Evolutionary conservation across 148 eudicot species (phyloP).

Genomic region (Fagopyrum tataricum): DNA sequence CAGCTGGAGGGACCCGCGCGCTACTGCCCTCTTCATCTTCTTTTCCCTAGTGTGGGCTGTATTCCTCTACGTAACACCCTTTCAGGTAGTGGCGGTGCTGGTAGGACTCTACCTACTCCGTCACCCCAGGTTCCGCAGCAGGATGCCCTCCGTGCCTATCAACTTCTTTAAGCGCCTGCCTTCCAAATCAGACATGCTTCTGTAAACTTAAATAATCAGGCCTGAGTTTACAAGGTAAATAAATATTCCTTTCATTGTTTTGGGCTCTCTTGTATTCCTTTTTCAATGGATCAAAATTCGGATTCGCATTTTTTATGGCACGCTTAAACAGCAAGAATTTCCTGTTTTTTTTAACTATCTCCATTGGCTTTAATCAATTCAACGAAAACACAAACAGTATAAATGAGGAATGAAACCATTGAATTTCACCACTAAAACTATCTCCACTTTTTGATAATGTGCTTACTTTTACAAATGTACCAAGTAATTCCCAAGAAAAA

Average conservation of each 20-base stretch:
- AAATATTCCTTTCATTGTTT: not conserved
- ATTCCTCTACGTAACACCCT: slow-evolving; percentile 78
- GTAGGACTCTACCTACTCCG: slow-evolving; percentile 64
- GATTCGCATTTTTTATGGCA: not conserved
- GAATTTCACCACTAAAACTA: no score
- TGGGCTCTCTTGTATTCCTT: not conserved
- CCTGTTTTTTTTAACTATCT: not conserved
- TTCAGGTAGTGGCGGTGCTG: slow-evolving; percentile 69
- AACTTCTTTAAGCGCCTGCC: slow-evolving; percentile 95
- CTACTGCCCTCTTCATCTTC: slow-evolving; percentile 75
- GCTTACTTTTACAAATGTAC: not conserved
- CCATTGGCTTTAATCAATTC: no score
- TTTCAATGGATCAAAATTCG: not conserved
- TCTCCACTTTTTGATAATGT: not conserved
- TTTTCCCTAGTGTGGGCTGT: slow-evolving; percentile 64
- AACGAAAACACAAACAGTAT: no score
- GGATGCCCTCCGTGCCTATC: slow-evolving; percentile 82
- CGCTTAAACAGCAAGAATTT: not conserved
- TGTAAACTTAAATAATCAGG: slow-evolving; percentile 24
- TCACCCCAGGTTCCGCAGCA: slow-evolving; percentile 78
- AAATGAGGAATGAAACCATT: no score
- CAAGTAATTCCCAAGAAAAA: not conserved
- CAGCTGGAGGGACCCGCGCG: slow-evolving; percentile 93
- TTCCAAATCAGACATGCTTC: slow-evolving; percentile 69
- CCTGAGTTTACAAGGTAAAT: not conserved